These are phyloP conservation scores for Martiniozyma abietophila DNA, from an alignment of 805 yeast genomes.

Conservation along the genomic window DNA sequence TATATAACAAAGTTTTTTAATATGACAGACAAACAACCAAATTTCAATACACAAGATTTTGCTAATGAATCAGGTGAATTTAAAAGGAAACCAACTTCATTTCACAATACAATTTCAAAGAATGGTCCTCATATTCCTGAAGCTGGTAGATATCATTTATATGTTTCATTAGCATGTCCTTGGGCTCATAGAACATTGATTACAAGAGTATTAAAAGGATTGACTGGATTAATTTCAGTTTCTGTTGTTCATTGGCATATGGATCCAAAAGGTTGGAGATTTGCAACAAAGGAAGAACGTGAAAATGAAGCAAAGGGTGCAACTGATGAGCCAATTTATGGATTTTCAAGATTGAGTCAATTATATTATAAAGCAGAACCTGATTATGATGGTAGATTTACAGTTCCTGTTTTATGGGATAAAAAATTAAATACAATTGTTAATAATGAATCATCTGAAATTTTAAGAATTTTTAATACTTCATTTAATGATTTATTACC, in stretches of 20 bases:
- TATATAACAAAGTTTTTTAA: too few species aligned
- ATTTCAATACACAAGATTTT: constrained; percentile 27
- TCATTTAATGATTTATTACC: constrained; percentile 58
- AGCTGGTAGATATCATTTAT: constrained; percentile 73
- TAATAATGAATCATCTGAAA: constrained; percentile 84
- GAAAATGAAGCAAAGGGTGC: constrained; percentile 28
- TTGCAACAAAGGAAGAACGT: constrained; percentile 40
- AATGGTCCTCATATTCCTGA: constrained; percentile 68
- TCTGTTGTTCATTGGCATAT: constrained; percentile 88
- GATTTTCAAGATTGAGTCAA: constrained; percentile 52
- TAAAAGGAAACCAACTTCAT: constrained; percentile 41
- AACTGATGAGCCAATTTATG: constrained; percentile 53
- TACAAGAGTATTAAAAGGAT: constrained; percentile 64
- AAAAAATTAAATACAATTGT: constrained; percentile 74
- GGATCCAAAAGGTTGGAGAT: constrained; percentile 87
- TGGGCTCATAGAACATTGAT: constrained; percentile 90
- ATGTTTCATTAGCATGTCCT: constrained; percentile 86
- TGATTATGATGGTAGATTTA: constrained; percentile 70
- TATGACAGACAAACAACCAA: constrained; percentile 1
- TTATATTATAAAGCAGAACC: constrained; percentile 69
- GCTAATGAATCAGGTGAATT: constrained; percentile 46
- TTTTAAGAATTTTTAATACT: constrained; percentile 72
- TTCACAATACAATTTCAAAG: constrained; percentile 51
- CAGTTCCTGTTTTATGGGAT: constrained; percentile 95
- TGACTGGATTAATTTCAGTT: constrained; percentile 48